These are phyloP conservation scores for Flaveria brownii DNA, from an alignment of 129 eudicot genomes.

Conservation along the genomic window DNA sequence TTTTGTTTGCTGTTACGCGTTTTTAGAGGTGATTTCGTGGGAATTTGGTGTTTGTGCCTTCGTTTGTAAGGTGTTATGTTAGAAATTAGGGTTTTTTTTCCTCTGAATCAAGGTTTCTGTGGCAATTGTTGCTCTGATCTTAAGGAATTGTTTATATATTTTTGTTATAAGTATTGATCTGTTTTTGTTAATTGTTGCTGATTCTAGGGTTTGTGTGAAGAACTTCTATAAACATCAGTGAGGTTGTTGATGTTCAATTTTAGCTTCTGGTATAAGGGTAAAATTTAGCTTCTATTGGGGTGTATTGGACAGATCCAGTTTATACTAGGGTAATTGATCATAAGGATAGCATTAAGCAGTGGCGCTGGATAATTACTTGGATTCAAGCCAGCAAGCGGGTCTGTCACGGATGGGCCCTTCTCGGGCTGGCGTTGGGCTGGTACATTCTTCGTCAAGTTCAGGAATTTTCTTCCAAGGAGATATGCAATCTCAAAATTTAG, in stretches of 20 bases:
- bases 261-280: not conserved
- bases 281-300: slow-evolving; percentile 11
- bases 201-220: slow-evolving; percentile 29
- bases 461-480: slow-evolving; percentile 88
- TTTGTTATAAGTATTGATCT: slow-evolving; percentile 24
- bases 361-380: slow-evolving; percentile 79
- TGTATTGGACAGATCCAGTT: slow-evolving; percentile 15
- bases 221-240: slow-evolving; percentile 4
- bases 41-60: slow-evolving; percentile 1
- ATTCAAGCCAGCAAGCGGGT: slow-evolving; percentile 57
- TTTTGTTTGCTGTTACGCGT: slow-evolving; percentile 18
- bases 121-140: slow-evolving; percentile 27
- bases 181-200: slow-evolving; percentile 9
- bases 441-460: slow-evolving; percentile 79
- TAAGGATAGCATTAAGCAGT: slow-evolving; percentile 22
- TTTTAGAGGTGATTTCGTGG: slow-evolving; percentile 17
- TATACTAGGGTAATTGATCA: not conserved
- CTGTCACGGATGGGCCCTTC: slow-evolving; percentile 75
- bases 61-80: not conserved
- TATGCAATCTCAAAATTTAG: slow-evolving; percentile 54
- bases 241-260: slow-evolving; percentile 3
- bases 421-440: slow-evolving; percentile 74
- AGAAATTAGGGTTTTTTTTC: slow-evolving; percentile 8
- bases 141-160: not conserved
- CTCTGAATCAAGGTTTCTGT: slow-evolving; percentile 24